Evolutionary conservation across 2,329 filamentous ascomycete species (phyloP), one percentile per base, ranked within the genome.

Genomic region (Botrytis cinerea): DNA sequence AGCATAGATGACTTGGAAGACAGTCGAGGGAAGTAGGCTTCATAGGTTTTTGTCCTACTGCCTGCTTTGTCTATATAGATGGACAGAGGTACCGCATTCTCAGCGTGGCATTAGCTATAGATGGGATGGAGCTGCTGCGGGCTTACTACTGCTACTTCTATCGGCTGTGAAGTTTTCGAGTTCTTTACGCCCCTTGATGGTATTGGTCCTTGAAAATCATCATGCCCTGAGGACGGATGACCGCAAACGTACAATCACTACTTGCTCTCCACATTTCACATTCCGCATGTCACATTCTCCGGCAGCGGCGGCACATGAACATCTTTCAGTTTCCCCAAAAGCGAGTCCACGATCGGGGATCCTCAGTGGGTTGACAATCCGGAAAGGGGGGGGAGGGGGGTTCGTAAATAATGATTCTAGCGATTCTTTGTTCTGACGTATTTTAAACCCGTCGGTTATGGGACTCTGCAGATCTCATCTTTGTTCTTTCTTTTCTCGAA

Each of bases 181-280:
- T 54, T 18, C 2, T 57, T 14, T 9, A 28, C n/a, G n/a, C 6
- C 1, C 2, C 28, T 1, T 4, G 1, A 18, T 28, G 14, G 18
- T 18, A 9, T 57, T 9, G 14, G 4, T 57, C 6, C 1, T 9
- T 1, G 6, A 7, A 14, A 40, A 32, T 14, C 8, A 28, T 14
- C 25, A 45, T 28, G 22, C 16, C 61, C 3, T 22, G 25, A 2
- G 16, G 8, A 32, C 0, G 0, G 3, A 12, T 7, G 0, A 18
- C 25, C 20, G 18, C 25, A n/a, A 20, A 18, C n/a, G 12, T 63
- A 63, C 16, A 45, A 32, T 32, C 6, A n/a, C 1, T 9, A 16
- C 25, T 63, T 38, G 7, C 4, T 63, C 38, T 32, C 7, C 16
- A 43, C 16, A 10, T 3, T n/a, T 45, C 40, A 22, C 9, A 45